Evolutionary conservation across 805 yeast species (phyloP).

Genomic region (Wickerhamiella hasegawae): DNA sequence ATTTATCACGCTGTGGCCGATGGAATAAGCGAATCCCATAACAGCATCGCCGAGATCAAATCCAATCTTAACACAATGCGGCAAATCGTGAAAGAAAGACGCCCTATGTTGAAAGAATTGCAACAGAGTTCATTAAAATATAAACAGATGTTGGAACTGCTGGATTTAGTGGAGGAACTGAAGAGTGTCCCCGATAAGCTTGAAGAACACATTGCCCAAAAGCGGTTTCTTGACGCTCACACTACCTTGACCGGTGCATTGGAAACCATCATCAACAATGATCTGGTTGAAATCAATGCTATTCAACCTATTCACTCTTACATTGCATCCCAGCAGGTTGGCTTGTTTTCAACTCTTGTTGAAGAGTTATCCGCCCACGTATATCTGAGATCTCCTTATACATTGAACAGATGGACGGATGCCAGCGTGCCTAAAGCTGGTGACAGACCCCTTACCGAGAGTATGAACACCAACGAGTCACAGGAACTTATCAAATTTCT

Average conservation of each 20-base stretch:
- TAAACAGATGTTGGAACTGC: slow-evolving; percentile 50
- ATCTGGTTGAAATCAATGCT: slow-evolving; percentile 18
- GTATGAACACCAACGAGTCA: not conserved
- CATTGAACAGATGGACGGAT: slow-evolving; percentile 17
- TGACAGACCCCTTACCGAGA: not conserved
- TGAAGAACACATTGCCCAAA: slow-evolving; percentile 54
- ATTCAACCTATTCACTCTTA: slow-evolving; percentile 20
- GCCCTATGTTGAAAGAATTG: slow-evolving; percentile 45
- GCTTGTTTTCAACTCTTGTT: slow-evolving; percentile 51
- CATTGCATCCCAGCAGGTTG: slow-evolving; percentile 23
- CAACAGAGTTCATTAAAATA: slow-evolving; percentile 46
- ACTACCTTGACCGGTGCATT: slow-evolving; percentile 32
- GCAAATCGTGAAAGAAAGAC: slow-evolving; percentile 34
- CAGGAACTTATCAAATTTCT: slow-evolving; percentile 5
- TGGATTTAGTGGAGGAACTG: slow-evolving; percentile 50
- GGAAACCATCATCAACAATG: slow-evolving; percentile 18
- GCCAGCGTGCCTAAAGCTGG: slow-evolving; percentile 10
- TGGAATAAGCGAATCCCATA: slow-evolving; percentile 50
- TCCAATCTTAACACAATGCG: slow-evolving; percentile 33
- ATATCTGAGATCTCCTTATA: slow-evolving; percentile 36
- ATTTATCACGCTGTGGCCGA: slow-evolving; percentile 59
- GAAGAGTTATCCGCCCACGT: slow-evolving; percentile 61
- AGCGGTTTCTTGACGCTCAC: slow-evolving; percentile 52
- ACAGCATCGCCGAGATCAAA: slow-evolving; percentile 33
- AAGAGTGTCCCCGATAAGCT: slow-evolving; percentile 42